A percentile compares a stretch with the other conserved stretches of the same genome.
Conservation (phyloP, 345 rosid genomes). For the Turnera subulata region DNA sequence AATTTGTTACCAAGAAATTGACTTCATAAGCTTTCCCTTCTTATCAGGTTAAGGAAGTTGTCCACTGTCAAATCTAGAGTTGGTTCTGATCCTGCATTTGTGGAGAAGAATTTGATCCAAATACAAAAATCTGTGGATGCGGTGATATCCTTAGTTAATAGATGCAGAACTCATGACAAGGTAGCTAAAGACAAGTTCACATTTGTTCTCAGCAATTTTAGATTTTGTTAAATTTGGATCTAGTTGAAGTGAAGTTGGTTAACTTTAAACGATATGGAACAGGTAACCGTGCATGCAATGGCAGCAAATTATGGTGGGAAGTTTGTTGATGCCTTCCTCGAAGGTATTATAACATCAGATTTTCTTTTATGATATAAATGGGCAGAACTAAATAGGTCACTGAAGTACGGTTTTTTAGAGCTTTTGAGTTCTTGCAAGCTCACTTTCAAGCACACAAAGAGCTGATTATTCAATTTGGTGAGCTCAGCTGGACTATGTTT, state of each 20-base stretch:
- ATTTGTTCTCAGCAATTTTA: not conserved
- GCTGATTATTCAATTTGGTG: conserved; percentile 59
- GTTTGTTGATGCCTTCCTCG: conserved; percentile 67
- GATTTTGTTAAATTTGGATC: not conserved
- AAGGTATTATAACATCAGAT: conserved; percentile 39
- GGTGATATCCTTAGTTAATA: conserved; percentile 63
- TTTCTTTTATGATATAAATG: conserved; percentile 1
- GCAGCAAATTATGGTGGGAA: conserved; percentile 87
- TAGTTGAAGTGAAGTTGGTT: not conserved
- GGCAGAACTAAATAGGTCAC: conserved; percentile 10
- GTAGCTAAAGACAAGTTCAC: conserved; percentile 28
- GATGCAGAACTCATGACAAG: conserved; percentile 67
- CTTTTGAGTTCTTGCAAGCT: conserved; percentile 62
- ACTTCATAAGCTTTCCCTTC: conserved; percentile 2
- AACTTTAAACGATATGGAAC: conserved; percentile 12
- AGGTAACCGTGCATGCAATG: conserved; percentile 70
- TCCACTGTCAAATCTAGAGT: conserved; percentile 34
- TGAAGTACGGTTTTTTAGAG: conserved; percentile 37
- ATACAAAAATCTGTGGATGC: conserved; percentile 57
- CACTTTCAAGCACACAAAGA: conserved; percentile 64
- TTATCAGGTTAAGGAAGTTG: conserved; percentile 55
- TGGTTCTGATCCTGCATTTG: conserved; percentile 36
- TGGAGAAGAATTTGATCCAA: conserved; percentile 40
- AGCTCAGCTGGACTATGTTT: conserved; percentile 19
- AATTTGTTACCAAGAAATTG: conserved; percentile 1